These are phyloP conservation scores for Mycena alexandri DNA, from an alignment of 768 basidiomycete species.

Conservation along the genomic window DNA sequence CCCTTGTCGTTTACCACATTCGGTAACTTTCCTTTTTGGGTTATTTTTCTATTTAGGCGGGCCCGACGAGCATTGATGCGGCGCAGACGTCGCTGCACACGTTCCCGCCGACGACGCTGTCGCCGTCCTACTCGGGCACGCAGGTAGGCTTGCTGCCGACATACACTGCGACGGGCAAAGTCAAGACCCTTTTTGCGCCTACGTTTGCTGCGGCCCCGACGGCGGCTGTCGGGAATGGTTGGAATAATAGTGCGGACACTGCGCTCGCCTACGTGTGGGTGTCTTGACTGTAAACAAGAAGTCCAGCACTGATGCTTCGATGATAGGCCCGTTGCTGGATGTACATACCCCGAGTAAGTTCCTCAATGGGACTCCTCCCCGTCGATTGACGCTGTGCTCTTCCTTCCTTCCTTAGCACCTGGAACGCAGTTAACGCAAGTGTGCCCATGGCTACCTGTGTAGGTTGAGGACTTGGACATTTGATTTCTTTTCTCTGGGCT, in stretches of 20 bases:
- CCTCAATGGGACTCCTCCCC: slow-evolving; percentile 3
- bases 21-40: slow-evolving; percentile 9
- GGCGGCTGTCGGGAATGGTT: slow-evolving; percentile 75
- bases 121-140: slow-evolving; percentile 64
- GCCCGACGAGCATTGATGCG: slow-evolving; percentile 71
- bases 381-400: slow-evolving; percentile 1
- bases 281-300: neutral
- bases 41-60: slow-evolving; percentile 48
- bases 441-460: slow-evolving; percentile 62
- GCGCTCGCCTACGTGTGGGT: slow-evolving; percentile 66
- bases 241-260: slow-evolving; percentile 79
- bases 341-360: slow-evolving; percentile 70
- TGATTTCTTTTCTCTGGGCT: neutral
- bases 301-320: slow-evolving; percentile 19
- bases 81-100: slow-evolving; percentile 61
- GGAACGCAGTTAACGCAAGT: slow-evolving; percentile 66
- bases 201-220: slow-evolving; percentile 71
- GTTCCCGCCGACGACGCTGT: slow-evolving; percentile 77
- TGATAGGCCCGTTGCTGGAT: slow-evolving; percentile 67
- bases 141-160: slow-evolving; percentile 69
- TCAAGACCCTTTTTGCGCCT: slow-evolving; percentile 73
- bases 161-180: slow-evolving; percentile 77
- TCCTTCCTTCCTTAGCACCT: slow-evolving; percentile 55
- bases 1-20: slow-evolving; percentile 19
- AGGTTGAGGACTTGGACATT: slow-evolving; percentile 31